Evolutionary conservation across 2,329 filamentous ascomycete species (phyloP).

Genomic region (Talaromyces sp.): DNA sequence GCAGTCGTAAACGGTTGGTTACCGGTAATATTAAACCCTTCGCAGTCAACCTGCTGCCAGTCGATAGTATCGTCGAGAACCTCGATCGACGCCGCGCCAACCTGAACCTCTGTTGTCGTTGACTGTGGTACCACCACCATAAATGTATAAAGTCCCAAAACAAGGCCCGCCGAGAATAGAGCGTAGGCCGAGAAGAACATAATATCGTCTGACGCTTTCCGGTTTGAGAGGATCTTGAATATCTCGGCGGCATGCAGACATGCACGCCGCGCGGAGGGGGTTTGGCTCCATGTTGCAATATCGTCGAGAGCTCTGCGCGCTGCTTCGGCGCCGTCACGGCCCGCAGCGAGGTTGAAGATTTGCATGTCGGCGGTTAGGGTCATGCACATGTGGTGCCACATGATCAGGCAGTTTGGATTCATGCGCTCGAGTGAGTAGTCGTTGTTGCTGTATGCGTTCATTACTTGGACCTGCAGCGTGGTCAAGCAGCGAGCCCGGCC

Average conservation of each 20-base stretch:
- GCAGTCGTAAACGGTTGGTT: constrained; percentile 15
- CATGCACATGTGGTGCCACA: constrained; percentile 53
- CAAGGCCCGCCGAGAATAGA: constrained; percentile 49
- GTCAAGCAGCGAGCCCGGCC: constrained; percentile 39
- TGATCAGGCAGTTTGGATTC: constrained; percentile 47
- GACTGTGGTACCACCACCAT: constrained; percentile 39
- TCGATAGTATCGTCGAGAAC: constrained; percentile 43
- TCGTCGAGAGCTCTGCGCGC: constrained; percentile 48
- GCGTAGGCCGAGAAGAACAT: constrained; percentile 49
- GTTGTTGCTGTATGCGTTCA: constrained; percentile 30
- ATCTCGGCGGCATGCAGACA: constrained; percentile 52
- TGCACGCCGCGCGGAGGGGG: constrained; percentile 46
- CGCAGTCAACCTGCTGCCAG: constrained; percentile 44
- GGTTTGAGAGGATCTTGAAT: constrained; percentile 48
- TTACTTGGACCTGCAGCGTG: constrained; percentile 28
- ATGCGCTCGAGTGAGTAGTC: constrained; percentile 34
- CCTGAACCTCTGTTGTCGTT: constrained; percentile 18
- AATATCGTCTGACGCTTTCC: constrained; percentile 50
- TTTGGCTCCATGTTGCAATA: constrained; percentile 49
- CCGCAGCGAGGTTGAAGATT: constrained; percentile 51
- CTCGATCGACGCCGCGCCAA: constrained; percentile 31
- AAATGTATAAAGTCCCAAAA: constrained; percentile 50
- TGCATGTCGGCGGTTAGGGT: constrained; percentile 49
- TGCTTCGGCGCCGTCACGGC: constrained; percentile 44
- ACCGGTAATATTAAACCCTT: constrained; percentile 31